phyloP scores from a whole-genome alignment of 1,139 yeast species.

The Candida sp. region DNA sequence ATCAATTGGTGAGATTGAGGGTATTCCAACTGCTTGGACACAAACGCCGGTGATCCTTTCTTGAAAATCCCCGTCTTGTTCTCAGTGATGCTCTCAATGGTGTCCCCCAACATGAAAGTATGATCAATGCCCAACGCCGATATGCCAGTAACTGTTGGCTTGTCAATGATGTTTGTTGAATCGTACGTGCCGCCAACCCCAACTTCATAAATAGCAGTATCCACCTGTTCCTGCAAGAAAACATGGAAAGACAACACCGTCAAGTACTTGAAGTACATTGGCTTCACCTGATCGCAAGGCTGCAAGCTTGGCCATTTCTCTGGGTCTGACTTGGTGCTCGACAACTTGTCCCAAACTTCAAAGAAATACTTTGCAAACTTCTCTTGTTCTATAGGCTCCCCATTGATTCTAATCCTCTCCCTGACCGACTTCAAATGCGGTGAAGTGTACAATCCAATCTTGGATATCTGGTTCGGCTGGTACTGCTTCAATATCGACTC shows the following conservation, averaged over 20 bases:
- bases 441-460: conserved; percentile 90
- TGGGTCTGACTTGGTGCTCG: conserved; percentile 58
- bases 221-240: conserved; percentile 84
- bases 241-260: conserved; percentile 92
- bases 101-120: conserved; percentile 84
- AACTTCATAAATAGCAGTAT: conserved; percentile 94
- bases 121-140: conserved; percentile 93
- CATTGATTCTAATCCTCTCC: conserved; percentile 89
- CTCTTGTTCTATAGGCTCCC: conserved; percentile 80
- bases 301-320: conserved; percentile 75
- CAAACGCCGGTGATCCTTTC: conserved; percentile 65
- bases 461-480: conserved; percentile 35
- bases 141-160: conserved; percentile 88
- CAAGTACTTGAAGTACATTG: conserved; percentile 91
- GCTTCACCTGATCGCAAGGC: conserved; percentile 65
- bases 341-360: conserved; percentile 89
- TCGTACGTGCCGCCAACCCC: conserved; percentile 99
- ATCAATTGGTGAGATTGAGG: conserved; percentile 58
- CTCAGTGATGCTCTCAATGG: conserved; percentile 93
- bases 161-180: conserved; percentile 84
- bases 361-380: conserved; percentile 88
- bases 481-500: conserved; percentile 81
- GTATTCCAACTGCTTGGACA: conserved; percentile 56
- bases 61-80: conserved; percentile 96
- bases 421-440: conserved; percentile 95